Evolutionary conservation across 257 asterid genomes (phyloP).

Genomic region (Solanum ossicruentum): DNA sequence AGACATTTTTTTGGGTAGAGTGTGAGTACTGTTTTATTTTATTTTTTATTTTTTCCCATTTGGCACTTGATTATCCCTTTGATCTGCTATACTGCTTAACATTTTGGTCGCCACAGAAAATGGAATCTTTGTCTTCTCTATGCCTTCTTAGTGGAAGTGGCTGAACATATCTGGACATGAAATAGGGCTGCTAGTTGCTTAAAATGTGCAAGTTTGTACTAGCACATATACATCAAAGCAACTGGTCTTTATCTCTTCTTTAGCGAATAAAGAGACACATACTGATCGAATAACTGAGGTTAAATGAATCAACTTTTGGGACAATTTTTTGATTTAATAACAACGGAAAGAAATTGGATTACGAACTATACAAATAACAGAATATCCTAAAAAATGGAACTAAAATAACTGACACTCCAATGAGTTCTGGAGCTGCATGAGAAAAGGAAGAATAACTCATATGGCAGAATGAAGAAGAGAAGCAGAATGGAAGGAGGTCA

Average conservation of each 20-base stretch:
- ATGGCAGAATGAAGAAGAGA: not conserved
- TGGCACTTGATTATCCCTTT: not conserved
- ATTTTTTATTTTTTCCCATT: not conserved
- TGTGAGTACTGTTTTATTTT: not conserved
- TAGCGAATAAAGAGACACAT: not conserved
- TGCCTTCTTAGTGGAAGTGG: not conserved
- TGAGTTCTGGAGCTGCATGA: not conserved
- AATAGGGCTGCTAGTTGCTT: not conserved
- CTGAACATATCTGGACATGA: not conserved
- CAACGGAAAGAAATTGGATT: not conserved
- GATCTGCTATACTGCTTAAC: not conserved
- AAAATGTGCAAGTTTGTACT: not conserved
- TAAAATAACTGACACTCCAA: not conserved
- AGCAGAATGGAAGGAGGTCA: not conserved
- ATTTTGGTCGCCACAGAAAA: not conserved
- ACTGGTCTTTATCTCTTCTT: not conserved
- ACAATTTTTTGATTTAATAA: not conserved
- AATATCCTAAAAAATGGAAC: not conserved
- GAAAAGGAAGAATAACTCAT: not conserved
- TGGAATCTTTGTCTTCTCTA: not conserved
- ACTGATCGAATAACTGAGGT: not conserved
- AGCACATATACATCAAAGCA: not conserved
- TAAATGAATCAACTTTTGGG: not conserved
- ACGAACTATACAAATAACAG: not conserved
- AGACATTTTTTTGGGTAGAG: not conserved